Evolutionary conservation across 331 rosid genomes (phyloP).

Genomic region (Stylosanthes scabra): DNA sequence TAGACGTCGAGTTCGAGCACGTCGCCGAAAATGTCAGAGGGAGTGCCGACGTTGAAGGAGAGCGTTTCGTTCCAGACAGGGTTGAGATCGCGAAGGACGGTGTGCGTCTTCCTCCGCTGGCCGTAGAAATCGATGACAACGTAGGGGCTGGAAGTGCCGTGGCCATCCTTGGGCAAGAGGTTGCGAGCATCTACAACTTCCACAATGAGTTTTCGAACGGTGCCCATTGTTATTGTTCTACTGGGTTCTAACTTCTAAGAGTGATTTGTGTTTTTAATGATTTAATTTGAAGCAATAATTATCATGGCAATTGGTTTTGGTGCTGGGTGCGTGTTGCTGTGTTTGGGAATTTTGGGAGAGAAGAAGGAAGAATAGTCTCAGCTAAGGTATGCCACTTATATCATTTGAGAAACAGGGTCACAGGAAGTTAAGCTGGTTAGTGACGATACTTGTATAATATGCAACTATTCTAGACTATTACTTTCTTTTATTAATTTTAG

Average conservation of each 20-base stretch:
- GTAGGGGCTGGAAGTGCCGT: conserved; percentile 86
- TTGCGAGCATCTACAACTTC: conserved; percentile 85
- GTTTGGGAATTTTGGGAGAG: conserved; percentile 20
- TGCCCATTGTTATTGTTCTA: conserved; percentile 46
- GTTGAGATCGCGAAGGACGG: conserved; percentile 59
- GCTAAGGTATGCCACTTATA: conserved; percentile 33
- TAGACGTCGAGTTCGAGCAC: conserved; percentile 69
- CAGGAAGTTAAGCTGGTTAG: not conserved
- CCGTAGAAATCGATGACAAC: conserved; percentile 73
- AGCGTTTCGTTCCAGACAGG: conserved; percentile 82
- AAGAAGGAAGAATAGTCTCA: conserved; percentile 28
- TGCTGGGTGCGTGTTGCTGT: not conserved
- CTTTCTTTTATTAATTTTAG: no score
- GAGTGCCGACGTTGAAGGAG: conserved; percentile 65
- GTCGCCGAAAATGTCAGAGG: conserved; percentile 65
- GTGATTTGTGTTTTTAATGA: not conserved
- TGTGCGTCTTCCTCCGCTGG: conserved; percentile 61
- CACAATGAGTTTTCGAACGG: conserved; percentile 63
- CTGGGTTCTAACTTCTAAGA: not conserved
- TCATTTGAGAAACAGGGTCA: not conserved
- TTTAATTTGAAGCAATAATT: not conserved
- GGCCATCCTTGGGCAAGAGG: conserved; percentile 78
- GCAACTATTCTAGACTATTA: not conserved
- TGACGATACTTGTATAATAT: no score
- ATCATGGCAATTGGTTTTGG: conserved; percentile 10